These are phyloP conservation scores for Phytophthora pluvialis DNA, from an alignment of 352 stramenopile genomes.

Conservation along the genomic window DNA sequence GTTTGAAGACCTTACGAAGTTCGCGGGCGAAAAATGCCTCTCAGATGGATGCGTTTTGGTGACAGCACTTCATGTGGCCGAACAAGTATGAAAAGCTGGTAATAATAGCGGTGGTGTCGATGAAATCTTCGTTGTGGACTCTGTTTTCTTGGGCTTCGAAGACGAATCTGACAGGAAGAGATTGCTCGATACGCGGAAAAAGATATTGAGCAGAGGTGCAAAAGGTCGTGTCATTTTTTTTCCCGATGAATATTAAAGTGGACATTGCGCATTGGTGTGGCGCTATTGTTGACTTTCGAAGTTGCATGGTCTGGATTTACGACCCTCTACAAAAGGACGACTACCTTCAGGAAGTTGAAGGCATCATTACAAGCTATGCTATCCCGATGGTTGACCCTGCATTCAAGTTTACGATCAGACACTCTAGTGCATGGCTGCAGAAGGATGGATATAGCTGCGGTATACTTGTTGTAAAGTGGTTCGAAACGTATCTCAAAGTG, in stretches of 20 bases:
- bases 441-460: constrained; percentile 9
- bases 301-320: background rate
- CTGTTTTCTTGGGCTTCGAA: constrained; percentile 2
- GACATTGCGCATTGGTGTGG: constrained; percentile 3
- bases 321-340: background rate
- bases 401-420: background rate
- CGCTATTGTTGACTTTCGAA: constrained; percentile 7
- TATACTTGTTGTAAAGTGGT: constrained; percentile 4
- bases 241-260: constrained; percentile 1
- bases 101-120: background rate
- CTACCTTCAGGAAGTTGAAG: constrained; percentile 6
- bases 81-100: background rate
- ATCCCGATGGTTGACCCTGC: background rate
- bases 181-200: background rate
- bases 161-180: background rate
- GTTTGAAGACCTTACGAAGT: constrained; percentile 14
- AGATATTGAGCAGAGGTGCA: background rate
- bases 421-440: background rate
- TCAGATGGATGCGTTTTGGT: constrained; percentile 6
- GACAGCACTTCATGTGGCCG: background rate
- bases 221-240: background rate
- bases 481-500: constrained; percentile 2
- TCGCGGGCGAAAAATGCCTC: constrained; percentile 5
- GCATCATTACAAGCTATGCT: background rate
- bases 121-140: background rate